Conservation (phyloP, 2,329 filamentous ascomycete genomes). For the Phyllosticta citribraziliensis region DNA sequence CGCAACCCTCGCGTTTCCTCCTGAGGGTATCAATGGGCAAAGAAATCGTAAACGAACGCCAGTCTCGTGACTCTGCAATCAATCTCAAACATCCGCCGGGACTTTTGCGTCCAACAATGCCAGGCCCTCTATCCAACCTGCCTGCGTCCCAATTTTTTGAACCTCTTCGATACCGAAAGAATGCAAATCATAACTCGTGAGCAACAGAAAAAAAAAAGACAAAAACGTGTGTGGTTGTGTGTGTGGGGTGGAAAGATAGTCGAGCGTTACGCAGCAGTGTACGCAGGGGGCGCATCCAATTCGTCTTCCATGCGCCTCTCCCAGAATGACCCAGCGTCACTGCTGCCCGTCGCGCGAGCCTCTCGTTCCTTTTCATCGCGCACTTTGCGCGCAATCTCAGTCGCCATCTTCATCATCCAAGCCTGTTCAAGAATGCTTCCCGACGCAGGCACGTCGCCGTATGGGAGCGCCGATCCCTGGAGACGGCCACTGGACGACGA, state of each 20-base stretch:
- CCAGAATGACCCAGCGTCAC: constrained; percentile 16
- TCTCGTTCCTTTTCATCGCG: constrained; percentile 65
- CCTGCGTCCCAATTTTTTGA: background rate
- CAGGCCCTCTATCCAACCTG: background rate
- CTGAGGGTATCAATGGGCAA: constrained; percentile 8
- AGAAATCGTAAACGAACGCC: constrained; percentile 9
- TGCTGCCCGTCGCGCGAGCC: background rate
- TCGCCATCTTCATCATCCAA: constrained; percentile 88
- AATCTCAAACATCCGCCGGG: background rate
- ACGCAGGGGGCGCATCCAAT: constrained; percentile 24
- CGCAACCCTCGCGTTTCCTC: background rate
- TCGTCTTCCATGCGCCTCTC: constrained; percentile 18
- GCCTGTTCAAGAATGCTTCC: constrained; percentile 63
- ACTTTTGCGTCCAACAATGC: background rate
- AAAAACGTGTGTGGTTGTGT: background rate
- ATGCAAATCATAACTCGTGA: constrained; percentile 2
- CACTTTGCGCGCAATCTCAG: constrained; percentile 78
- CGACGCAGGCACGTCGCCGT: constrained; percentile 13
- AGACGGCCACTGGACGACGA: constrained; percentile 1
- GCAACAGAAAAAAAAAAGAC: background rate
- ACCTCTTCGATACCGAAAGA: background rate
- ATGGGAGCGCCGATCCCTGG: constrained; percentile 10
- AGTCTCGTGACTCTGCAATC: background rate
- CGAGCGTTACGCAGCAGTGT: constrained; percentile 18
- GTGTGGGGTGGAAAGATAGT: background rate